phyloP scores from a whole-genome alignment of 306 rosid species.

The Carpinus viminea region DNA sequence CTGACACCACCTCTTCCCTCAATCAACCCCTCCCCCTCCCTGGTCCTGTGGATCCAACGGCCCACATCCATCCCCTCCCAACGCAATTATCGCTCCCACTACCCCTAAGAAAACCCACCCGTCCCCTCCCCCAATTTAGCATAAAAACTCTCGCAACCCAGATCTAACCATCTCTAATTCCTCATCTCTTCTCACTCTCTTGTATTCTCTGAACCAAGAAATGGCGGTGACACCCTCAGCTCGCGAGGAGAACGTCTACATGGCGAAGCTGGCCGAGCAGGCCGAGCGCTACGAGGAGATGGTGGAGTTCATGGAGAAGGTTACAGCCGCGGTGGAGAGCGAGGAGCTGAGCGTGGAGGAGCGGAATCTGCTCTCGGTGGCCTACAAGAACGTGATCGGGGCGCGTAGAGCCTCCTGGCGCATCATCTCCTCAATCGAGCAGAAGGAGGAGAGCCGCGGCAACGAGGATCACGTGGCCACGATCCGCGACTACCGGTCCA shows the following conservation, averaged over 20 bases:
- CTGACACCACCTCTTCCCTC: no score
- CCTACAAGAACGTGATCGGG: slow-evolving; percentile 94
- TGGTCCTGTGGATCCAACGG: background rate
- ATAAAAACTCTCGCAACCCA: background rate
- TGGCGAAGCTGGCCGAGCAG: slow-evolving; percentile 99
- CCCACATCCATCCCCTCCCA: background rate
- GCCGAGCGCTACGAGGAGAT: slow-evolving; percentile 99
- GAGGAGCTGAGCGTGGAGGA: slow-evolving; percentile 96
- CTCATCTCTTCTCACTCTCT: background rate
- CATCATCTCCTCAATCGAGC: slow-evolving; percentile 96
- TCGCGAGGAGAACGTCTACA: slow-evolving; percentile 94
- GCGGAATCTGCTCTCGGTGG: slow-evolving; percentile 92
- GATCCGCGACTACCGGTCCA: slow-evolving; percentile 95
- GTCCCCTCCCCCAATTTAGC: background rate
- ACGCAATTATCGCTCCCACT: background rate
- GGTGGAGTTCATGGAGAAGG: slow-evolving; percentile 99
- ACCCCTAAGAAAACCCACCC: background rate
- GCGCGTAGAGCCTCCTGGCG: slow-evolving; percentile 97
- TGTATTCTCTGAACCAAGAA: background rate
- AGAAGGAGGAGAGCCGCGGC: slow-evolving; percentile 99
- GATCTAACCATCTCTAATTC: background rate
- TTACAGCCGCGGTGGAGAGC: slow-evolving; percentile 75
- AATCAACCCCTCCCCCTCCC: background rate
- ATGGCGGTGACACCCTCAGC: slow-evolving; percentile 79
- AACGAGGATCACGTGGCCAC: slow-evolving; percentile 86